Evolutionary conservation across 208 protist species (phyloP).

Genomic region (Wallacemonas sp.): DNA sequence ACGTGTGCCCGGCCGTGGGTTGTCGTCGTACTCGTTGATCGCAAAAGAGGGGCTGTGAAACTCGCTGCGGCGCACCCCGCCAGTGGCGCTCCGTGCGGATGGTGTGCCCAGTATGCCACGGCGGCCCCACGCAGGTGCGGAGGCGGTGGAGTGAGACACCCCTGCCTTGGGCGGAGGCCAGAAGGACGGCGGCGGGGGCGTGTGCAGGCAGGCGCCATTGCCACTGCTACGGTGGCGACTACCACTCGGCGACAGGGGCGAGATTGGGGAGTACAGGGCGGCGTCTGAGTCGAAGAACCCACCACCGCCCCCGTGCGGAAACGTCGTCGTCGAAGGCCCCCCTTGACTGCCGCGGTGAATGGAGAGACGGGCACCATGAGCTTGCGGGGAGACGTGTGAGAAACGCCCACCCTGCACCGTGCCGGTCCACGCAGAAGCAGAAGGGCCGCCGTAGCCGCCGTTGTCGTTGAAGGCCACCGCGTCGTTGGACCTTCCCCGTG

Average conservation of each 20-base stretch:
- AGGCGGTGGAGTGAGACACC: background rate
- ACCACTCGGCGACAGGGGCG: slow-evolving; percentile 3
- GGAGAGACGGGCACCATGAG: no score
- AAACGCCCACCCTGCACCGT: no score
- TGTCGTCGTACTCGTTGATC: slow-evolving; percentile 61
- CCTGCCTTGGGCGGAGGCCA: background rate
- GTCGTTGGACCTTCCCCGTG: no score
- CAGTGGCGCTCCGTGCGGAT: background rate
- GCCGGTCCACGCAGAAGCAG: no score
- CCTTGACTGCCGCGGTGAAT: no score
- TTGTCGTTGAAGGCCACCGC: no score
- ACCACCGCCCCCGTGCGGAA: no score
- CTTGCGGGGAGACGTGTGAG: background rate
- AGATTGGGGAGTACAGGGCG: slow-evolving; percentile 14
- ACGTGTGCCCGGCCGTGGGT: slow-evolving; percentile 19
- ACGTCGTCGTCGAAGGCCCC: no score
- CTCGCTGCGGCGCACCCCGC: background rate
- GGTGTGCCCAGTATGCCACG: background rate
- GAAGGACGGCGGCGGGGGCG: background rate
- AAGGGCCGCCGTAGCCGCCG: background rate
- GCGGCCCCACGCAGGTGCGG: slow-evolving; percentile 1
- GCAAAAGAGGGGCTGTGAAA: slow-evolving; percentile 9
- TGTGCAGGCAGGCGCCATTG: background rate
- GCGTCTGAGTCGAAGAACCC: background rate
- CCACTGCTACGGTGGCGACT: background rate